Evolutionary conservation across 2,329 filamentous ascomycete genomes (phyloP), one percentile per base, ranked within the genome.

Genomic region (Diaporthe citrichinensis): DNA sequence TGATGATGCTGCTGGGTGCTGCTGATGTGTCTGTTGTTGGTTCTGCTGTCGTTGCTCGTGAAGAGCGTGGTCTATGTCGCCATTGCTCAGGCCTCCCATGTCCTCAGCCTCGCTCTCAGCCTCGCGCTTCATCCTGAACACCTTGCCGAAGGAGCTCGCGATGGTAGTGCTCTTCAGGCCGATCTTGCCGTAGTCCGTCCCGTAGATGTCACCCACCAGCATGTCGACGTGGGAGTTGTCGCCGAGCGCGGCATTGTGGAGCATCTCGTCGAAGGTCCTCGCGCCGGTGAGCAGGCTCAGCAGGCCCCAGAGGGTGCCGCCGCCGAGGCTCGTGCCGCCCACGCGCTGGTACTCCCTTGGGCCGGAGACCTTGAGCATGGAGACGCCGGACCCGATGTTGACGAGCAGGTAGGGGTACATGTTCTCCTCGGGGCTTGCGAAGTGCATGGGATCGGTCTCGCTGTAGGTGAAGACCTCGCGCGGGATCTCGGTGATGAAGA

Each of bases 401-500:
- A 99, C 97, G 41, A 99, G 92, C 58, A 99, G 92, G 83, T 99
- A 99, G 3, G 97, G 97, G 83, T 99, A 98, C 76, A 98, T 95
- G 79, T 87, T 86, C 79, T 96, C 92, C n/a, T 92, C 88, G 1
- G 95, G 92, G 76, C 93, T 91, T 78, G 93, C 92, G 82, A 98
- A 98, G 81, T 95, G 91, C 94, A 98, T 98, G 6, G 96, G 95
- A 80, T 97, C 93, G 46, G 91, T 90, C 83, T 98, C 96, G 82
- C 94, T 96, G 85, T 98, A 98, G 28, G 95, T 98, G 82, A 99
- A 99, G 73, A 99, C 96, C 85, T 99, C 97, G 79, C 94, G 92
- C 28, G 97, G 97, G 76, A 99, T 98, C 83, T 98, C 96, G 78
- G 95, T 98, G 82, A 98, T 98, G 88, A 99, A 98, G 87, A 98